phyloP scores from a whole-genome alignment of 2,329 filamentous ascomycete genomes.

The Rhexocercosporidium sp. region DNA sequence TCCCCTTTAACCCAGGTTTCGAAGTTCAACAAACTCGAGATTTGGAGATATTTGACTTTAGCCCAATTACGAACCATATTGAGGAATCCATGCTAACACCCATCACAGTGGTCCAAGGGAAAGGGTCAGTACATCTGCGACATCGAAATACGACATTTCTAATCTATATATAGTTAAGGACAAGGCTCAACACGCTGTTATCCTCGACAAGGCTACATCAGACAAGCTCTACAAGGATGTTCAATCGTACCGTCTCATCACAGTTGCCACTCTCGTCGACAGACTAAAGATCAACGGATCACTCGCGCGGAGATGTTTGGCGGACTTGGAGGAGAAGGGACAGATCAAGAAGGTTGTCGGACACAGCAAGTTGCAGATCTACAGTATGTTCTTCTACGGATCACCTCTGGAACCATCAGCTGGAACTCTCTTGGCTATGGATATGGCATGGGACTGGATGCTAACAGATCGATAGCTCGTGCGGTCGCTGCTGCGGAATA shows the following conservation, averaged over 20 bases:
- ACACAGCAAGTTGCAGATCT: slow-evolving; percentile 98
- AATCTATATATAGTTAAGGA: slow-evolving; percentile 84
- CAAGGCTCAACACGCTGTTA: slow-evolving; percentile 99
- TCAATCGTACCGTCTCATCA: slow-evolving; percentile 99
- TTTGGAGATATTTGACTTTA: background rate
- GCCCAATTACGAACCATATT: background rate
- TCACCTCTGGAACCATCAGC: background rate
- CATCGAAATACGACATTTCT: slow-evolving; percentile 11
- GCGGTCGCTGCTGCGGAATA: slow-evolving; percentile 60
- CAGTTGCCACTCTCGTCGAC: slow-evolving; percentile 97
- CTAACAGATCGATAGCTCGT: slow-evolving; percentile 56
- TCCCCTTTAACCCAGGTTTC: background rate
- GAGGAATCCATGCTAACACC: slow-evolving; percentile 16
- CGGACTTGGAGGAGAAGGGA: slow-evolving; percentile 96
- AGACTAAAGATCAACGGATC: slow-evolving; percentile 99
- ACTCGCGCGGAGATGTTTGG: slow-evolving; percentile 85
- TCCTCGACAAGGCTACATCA: slow-evolving; percentile 96
- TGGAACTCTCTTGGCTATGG: background rate
- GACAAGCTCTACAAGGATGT: slow-evolving; percentile 99
- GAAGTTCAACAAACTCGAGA: background rate
- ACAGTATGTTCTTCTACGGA: slow-evolving; percentile 68
- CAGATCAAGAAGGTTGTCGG: slow-evolving; percentile 97
- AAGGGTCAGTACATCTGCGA: slow-evolving; percentile 52
- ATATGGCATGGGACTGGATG: slow-evolving; percentile 20
- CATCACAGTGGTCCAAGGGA: slow-evolving; percentile 62